These are phyloP conservation scores for Penicillium sp. DNA, from an alignment of 2,329 filamentous ascomycete species.

Conservation along the genomic window DNA sequence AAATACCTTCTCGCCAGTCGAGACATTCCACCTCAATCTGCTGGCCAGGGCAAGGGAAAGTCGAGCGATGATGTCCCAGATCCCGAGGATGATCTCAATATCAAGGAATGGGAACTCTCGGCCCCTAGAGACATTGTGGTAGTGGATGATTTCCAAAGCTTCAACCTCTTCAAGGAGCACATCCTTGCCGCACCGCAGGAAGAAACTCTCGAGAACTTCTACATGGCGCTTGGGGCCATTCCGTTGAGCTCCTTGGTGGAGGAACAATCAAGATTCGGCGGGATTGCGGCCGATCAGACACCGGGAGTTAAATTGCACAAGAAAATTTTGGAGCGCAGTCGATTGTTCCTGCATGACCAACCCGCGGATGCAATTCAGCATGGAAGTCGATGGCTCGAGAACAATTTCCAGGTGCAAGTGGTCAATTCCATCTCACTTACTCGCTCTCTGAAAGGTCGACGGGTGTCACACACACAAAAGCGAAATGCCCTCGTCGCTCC, in stretches of 20 bases:
- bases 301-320: slow-evolving; percentile 65
- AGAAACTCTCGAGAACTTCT: slow-evolving; percentile 77
- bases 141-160: slow-evolving; percentile 82
- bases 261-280: slow-evolving; percentile 68
- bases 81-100: slow-evolving; percentile 56
- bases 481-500: slow-evolving; percentile 64
- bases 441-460: slow-evolving; percentile 65
- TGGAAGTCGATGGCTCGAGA: slow-evolving; percentile 84
- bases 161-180: slow-evolving; percentile 77
- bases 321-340: slow-evolving; percentile 78
- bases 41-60: slow-evolving; percentile 17
- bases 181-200: slow-evolving; percentile 87
- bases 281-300: slow-evolving; percentile 59
- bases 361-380: slow-evolving; percentile 72
- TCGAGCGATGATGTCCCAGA: slow-evolving; percentile 43
- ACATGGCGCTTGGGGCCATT: slow-evolving; percentile 70
- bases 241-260: slow-evolving; percentile 66
- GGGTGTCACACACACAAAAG: slow-evolving; percentile 65
- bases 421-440: slow-evolving; percentile 73
- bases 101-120: slow-evolving; percentile 74
- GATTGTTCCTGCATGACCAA: slow-evolving; percentile 84
- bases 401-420: slow-evolving; percentile 69
- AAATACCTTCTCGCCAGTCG: slow-evolving; percentile 78
- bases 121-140: slow-evolving; percentile 67
- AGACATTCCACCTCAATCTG: slow-evolving; percentile 51